Percentiles rank a stretch among this genome's conserved stretches.
Evolutionary conservation across 805 yeast genomes (phyloP).

Genomic region (Blastobotrys peoriensis): DNA sequence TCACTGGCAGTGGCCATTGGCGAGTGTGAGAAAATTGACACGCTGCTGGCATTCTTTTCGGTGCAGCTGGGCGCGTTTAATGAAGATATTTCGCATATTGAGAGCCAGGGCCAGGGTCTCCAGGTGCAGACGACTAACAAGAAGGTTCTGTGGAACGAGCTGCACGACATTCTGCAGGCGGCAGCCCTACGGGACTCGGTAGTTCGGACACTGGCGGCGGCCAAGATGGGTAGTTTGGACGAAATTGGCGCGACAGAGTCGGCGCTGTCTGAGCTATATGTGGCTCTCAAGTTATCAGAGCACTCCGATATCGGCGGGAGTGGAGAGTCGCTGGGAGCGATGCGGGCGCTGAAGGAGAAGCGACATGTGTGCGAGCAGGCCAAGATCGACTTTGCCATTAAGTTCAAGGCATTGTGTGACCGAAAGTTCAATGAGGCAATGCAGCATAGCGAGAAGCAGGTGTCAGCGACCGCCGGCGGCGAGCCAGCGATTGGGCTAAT

Average conservation of each 20-base stretch:
- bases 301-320: slow-evolving; percentile 38
- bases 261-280: slow-evolving; percentile 49
- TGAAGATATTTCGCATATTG: slow-evolving; percentile 64
- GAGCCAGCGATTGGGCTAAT: slow-evolving; percentile 15
- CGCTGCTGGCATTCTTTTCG: slow-evolving; percentile 48
- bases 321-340: slow-evolving; percentile 33
- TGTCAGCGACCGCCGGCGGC: slow-evolving; percentile 5
- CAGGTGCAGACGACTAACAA: slow-evolving; percentile 81
- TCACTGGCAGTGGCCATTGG: slow-evolving; percentile 39
- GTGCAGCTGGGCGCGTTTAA: slow-evolving; percentile 60
- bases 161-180: slow-evolving; percentile 62
- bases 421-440: slow-evolving; percentile 35
- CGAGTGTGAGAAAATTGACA: slow-evolving; percentile 53
- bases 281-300: slow-evolving; percentile 60
- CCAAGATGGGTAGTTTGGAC: slow-evolving; percentile 44
- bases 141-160: slow-evolving; percentile 63
- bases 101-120: slow-evolving; percentile 69
- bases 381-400: slow-evolving; percentile 43
- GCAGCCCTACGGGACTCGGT: slow-evolving; percentile 58
- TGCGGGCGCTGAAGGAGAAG: slow-evolving; percentile 69
- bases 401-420: slow-evolving; percentile 41
- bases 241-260: slow-evolving; percentile 46
- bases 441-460: slow-evolving; percentile 10
- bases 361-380: slow-evolving; percentile 53
- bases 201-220: slow-evolving; percentile 40